Conservation (phyloP, 1,284 basidiomycete species). For the Irpex rosettiformis region DNA sequence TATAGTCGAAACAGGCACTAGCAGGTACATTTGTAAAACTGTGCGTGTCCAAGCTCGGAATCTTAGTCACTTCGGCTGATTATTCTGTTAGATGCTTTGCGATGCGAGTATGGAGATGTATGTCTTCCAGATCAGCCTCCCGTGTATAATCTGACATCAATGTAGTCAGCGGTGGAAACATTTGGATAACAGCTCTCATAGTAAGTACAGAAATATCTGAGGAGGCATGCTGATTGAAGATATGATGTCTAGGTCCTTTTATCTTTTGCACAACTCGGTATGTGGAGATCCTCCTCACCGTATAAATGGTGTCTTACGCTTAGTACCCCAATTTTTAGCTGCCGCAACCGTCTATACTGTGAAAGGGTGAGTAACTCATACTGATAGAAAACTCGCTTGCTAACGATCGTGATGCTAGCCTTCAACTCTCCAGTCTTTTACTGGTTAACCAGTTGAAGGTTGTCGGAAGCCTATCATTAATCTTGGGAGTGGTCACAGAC, state of each 20-base stretch:
- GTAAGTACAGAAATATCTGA: constrained; percentile 35
- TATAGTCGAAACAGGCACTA: constrained; percentile 37
- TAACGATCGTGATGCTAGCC: background rate
- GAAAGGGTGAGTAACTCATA: constrained; percentile 3
- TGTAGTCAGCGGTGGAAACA: constrained; percentile 59
- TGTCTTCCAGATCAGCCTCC: constrained; percentile 19
- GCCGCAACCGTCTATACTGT: constrained; percentile 10
- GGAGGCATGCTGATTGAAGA: constrained; percentile 5
- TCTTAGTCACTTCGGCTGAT: too few relatives aligned
- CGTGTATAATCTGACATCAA: constrained; percentile 3
- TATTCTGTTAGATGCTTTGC: constrained; percentile 63
- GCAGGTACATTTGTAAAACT: constrained; percentile 60
- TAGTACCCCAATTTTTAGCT: background rate
- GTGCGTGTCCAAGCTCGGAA: constrained; percentile 37
- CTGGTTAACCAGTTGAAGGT: constrained; percentile 25
- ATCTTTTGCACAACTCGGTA: constrained; percentile 46
- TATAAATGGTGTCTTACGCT: too few relatives aligned
- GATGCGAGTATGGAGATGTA: constrained; percentile 69
- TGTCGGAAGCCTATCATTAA: constrained; percentile 41
- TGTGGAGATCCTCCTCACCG: too few relatives aligned
- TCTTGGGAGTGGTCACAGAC: constrained; percentile 44
- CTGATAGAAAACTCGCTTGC: background rate
- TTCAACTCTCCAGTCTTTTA: constrained; percentile 9
- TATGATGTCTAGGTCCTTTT: constrained; percentile 37
- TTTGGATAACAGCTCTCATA: constrained; percentile 48